phyloP scores from a whole-genome alignment of 2,329 filamentous ascomycete genomes.

The Phyllosticta capitalensis region DNA sequence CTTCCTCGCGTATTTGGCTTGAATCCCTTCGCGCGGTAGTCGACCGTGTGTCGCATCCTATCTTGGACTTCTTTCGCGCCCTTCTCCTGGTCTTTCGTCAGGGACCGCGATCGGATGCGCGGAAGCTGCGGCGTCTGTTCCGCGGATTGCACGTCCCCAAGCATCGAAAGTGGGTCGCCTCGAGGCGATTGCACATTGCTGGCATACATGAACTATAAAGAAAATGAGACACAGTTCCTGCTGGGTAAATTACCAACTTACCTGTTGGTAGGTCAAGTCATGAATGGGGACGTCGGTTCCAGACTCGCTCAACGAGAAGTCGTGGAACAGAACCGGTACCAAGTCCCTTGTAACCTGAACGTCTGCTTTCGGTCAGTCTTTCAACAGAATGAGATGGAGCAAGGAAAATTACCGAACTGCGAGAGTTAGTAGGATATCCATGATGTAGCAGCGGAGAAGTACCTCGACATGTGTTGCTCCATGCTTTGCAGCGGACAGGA shows the following conservation, averaged over 20 bases:
- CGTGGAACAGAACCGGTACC: constrained; percentile 96
- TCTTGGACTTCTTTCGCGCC: constrained; percentile 54
- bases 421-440: constrained; percentile 11
- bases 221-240: constrained; percentile 39
- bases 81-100: constrained; percentile 41
- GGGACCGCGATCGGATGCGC: constrained; percentile 48
- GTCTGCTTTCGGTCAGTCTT: constrained; percentile 43
- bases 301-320: constrained; percentile 95
- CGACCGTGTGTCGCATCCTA: constrained; percentile 92
- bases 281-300: constrained; percentile 96
- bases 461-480: constrained; percentile 66
- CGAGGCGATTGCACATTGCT: constrained; percentile 38
- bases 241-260: not conserved
- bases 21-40: constrained; percentile 90
- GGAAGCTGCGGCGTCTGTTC: constrained; percentile 13
- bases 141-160: constrained; percentile 12
- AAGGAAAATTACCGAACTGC: constrained; percentile 18
- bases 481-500: constrained; percentile 90
- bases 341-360: constrained; percentile 98
- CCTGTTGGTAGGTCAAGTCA: constrained; percentile 54
- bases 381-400: not conserved
- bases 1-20: constrained; percentile 91
- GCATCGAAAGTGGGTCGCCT: constrained; percentile 37
- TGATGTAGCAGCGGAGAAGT: not conserved
- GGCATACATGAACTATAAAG: constrained; percentile 80